Evolutionary conservation across 2,329 filamentous ascomycete species (phyloP).

Genomic region (Hyphodiscus sp.): DNA sequence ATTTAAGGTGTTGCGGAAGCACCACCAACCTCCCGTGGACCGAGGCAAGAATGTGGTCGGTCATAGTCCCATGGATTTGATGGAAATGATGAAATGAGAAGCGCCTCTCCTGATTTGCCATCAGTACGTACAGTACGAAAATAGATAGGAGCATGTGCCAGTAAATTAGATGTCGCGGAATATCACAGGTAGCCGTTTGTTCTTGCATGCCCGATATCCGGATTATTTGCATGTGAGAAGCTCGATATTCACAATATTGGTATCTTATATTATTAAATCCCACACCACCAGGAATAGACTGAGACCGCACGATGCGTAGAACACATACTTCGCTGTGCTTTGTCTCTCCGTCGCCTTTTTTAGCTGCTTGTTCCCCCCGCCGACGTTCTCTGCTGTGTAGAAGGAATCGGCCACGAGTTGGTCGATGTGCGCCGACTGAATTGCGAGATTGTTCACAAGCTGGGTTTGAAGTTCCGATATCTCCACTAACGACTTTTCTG

Average conservation of each 20-base stretch:
- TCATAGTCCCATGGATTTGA: neutral
- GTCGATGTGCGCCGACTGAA: slow-evolving; percentile 83
- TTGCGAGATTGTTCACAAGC: slow-evolving; percentile 76
- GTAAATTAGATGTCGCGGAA: neutral
- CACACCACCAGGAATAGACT: slow-evolving; percentile 70
- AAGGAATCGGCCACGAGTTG: slow-evolving; percentile 80
- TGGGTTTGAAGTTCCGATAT: slow-evolving; percentile 89
- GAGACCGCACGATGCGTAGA: slow-evolving; percentile 71
- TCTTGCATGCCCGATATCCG: slow-evolving; percentile 2
- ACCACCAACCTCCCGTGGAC: neutral
- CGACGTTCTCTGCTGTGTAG: slow-evolving; percentile 78
- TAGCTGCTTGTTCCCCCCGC: slow-evolving; percentile 83
- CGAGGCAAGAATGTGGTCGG: neutral
- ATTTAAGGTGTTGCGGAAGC: neutral
- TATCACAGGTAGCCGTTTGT: neutral
- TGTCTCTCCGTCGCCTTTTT: slow-evolving; percentile 70
- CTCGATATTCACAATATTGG: neutral
- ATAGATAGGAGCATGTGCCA: neutral
- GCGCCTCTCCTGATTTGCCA: neutral
- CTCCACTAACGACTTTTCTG: slow-evolving; percentile 84
- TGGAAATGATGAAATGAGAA: neutral
- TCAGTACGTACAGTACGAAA: neutral
- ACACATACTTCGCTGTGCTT: slow-evolving; percentile 70
- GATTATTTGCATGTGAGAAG: neutral
- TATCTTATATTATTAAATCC: slow-evolving; percentile 58